A percentile compares a stretch with the other conserved stretches of the same genome.
Evolutionary conservation across 352 stramenopile species (phyloP).

Genomic region (Phytophthora citrophthora): DNA sequence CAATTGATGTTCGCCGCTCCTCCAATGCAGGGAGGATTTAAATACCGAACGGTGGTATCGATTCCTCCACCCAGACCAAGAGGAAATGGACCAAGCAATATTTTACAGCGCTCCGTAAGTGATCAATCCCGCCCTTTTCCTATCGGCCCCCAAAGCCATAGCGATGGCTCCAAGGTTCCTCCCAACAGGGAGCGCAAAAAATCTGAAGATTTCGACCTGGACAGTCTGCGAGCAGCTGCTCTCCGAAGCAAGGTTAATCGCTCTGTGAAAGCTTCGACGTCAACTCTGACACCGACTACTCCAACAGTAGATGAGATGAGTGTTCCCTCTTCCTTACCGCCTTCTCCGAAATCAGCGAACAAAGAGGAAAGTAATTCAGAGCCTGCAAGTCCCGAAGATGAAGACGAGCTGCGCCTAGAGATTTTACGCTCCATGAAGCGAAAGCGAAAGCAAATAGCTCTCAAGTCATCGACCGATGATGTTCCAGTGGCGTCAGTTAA

Average conservation of each 20-base stretch:
- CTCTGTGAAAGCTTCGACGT: slow-evolving; percentile 11
- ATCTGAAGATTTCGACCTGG: slow-evolving; percentile 56
- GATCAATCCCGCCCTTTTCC: slow-evolving; percentile 8
- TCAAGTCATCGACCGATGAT: slow-evolving; percentile 6
- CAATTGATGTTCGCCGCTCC: slow-evolving; percentile 18
- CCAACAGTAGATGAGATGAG: background rate
- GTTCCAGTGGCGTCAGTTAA: background rate
- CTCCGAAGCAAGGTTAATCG: slow-evolving; percentile 72
- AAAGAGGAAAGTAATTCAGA: slow-evolving; percentile 11
- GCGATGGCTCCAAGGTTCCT: background rate
- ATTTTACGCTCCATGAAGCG: slow-evolving; percentile 58
- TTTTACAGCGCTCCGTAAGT: slow-evolving; percentile 20
- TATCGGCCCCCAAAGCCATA: background rate
- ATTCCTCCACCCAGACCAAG: slow-evolving; percentile 16
- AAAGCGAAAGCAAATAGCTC: slow-evolving; percentile 33
- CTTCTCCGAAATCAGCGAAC: background rate
- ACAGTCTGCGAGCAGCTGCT: slow-evolving; percentile 70
- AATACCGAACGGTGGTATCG: slow-evolving; percentile 43
- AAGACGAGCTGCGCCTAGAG: slow-evolving; percentile 46
- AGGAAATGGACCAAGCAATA: slow-evolving; percentile 3
- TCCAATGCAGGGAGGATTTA: slow-evolving; percentile 40
- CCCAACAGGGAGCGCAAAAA: slow-evolving; percentile 12
- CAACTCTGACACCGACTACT: slow-evolving; percentile 1
- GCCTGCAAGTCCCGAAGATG: slow-evolving; percentile 35
- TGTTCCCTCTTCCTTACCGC: slow-evolving; percentile 5